Evolutionary conservation across 208 protist species (phyloP), one percentile per base, ranked within the genome.

Genomic region (Trypanosomatidae sp.): DNA sequence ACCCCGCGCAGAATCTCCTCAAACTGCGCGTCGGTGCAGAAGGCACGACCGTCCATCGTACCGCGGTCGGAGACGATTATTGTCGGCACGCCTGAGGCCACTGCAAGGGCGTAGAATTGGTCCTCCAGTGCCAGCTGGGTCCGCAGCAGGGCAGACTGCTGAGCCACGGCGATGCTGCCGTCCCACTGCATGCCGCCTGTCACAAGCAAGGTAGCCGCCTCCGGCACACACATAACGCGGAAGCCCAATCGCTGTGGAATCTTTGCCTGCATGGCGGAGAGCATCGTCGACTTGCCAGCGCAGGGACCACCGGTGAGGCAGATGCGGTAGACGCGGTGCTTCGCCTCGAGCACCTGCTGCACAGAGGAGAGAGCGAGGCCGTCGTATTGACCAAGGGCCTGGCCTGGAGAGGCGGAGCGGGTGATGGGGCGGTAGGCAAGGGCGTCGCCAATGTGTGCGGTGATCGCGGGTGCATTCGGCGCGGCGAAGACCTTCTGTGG

Each of bases 1-100:
- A 87, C 55, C 0, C 66, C 69, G 19, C 64, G 62, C 47, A 94
- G 58, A 55, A 96, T 89, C 33, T 75, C 69, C 13, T 72, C 22
- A 64, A 93, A 97, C 39, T 85, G 66, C 47, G 81, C 88, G 3
- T 91, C 77, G 10, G 76, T 76, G 81, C 88, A 92, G 74, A 93
- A 97, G 0, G 93, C 93, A 8, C 87, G 80, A 13, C 90, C 86
- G 74, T 95, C 92, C 92, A 96, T 96, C 58, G 87, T 92, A 46
- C 92, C 92, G 30, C 92, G 83, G 60, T 96, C 92, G 3, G 82
- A 94, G 1, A 96, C 77, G 59, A 96, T 73, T 7, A 94, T 68
- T 2, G 82, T 82, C 19, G 85, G 84, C 71, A 80, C 30, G 12
- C 76, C 81, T 0, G 75, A 83, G 15, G 83, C 85, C 17, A 77